Conservation (phyloP, 2,329 filamentous ascomycete species). For the Cryphonectria carpinicola region DNA sequence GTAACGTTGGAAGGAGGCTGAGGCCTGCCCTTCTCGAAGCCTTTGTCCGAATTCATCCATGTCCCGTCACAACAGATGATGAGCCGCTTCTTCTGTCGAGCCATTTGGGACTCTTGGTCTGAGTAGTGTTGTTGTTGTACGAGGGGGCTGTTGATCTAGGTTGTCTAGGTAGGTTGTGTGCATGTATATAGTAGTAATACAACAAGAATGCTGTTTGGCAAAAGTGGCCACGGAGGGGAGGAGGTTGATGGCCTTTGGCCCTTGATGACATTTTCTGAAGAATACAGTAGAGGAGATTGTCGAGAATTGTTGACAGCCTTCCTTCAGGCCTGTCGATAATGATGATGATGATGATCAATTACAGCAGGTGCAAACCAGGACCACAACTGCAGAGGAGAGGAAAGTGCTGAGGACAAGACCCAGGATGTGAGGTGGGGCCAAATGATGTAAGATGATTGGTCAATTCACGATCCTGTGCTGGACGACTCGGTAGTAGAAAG, state of each 20-base stretch:
- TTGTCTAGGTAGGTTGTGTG: conserved; percentile 18
- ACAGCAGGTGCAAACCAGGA: background rate
- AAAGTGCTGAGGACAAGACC: background rate
- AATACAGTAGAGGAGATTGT: background rate
- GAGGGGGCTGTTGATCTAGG: background rate
- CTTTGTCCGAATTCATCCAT: conserved; percentile 57
- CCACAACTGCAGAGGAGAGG: background rate
- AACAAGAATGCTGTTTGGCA: background rate
- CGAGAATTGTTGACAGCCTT: background rate
- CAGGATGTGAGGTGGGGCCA: background rate
- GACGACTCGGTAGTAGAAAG: no score
- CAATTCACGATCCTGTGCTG: background rate
- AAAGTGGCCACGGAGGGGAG: no score
- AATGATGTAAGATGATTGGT: conserved; percentile 4
- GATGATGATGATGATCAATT: background rate
- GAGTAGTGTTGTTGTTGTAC: background rate
- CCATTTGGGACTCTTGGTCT: background rate
- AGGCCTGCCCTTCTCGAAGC: conserved; percentile 49
- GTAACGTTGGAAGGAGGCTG: conserved; percentile 64
- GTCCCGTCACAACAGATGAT: conserved; percentile 59
- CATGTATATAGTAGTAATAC: conserved; percentile 5
- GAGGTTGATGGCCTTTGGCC: no score
- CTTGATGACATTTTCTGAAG: background rate
- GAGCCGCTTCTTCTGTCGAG: conserved; percentile 47
- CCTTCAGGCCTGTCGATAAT: background rate